phyloP scores from a whole-genome alignment of 1,284 basidiomycete species.

The Agroathelia rolfsii region DNA sequence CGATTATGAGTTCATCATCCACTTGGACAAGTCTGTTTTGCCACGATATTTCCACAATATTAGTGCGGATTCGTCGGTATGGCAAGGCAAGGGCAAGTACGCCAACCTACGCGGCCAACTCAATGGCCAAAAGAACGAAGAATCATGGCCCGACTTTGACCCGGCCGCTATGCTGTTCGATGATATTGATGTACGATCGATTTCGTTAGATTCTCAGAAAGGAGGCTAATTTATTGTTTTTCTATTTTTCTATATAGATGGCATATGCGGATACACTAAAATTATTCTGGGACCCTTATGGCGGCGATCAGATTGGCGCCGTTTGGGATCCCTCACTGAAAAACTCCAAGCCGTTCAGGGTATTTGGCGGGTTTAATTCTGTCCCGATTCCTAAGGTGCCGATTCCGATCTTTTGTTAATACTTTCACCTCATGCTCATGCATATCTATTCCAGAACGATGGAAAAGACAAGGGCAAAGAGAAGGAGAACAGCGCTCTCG shows the following conservation, averaged over 20 bases:
- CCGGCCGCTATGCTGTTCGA: constrained; percentile 61
- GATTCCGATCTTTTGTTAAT: constrained; percentile 13
- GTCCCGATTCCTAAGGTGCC: constrained; percentile 34
- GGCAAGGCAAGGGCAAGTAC: constrained; percentile 35
- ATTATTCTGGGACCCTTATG: constrained; percentile 80
- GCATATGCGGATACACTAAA: constrained; percentile 72
- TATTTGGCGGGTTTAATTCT: constrained; percentile 74
- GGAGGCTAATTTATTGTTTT: constrained; percentile 5
- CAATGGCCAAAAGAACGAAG: constrained; percentile 18
- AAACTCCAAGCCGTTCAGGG: constrained; percentile 59
- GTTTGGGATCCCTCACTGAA: constrained; percentile 79
- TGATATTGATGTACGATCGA: constrained; percentile 57
- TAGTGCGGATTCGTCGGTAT: constrained; percentile 33
- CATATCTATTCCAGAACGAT: constrained; percentile 13
- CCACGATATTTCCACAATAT: constrained; percentile 70
- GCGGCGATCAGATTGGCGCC: constrained; percentile 72
- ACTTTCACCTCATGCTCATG: constrained; percentile 8
- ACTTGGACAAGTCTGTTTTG: constrained; percentile 55
- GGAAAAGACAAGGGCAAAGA: constrained; percentile 41
- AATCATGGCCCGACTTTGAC: constrained; percentile 67
- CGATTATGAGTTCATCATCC: constrained; percentile 83
- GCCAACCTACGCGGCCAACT: constrained; percentile 31
- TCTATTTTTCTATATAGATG: constrained; percentile 30
- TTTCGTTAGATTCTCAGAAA: not conserved
- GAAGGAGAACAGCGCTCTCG: too few relatives aligned